Evolutionary conservation across 2,329 filamentous ascomycete genomes (phyloP), one percentile per base, ranked within the genome.

Genomic region (Diaporthe sp.): DNA sequence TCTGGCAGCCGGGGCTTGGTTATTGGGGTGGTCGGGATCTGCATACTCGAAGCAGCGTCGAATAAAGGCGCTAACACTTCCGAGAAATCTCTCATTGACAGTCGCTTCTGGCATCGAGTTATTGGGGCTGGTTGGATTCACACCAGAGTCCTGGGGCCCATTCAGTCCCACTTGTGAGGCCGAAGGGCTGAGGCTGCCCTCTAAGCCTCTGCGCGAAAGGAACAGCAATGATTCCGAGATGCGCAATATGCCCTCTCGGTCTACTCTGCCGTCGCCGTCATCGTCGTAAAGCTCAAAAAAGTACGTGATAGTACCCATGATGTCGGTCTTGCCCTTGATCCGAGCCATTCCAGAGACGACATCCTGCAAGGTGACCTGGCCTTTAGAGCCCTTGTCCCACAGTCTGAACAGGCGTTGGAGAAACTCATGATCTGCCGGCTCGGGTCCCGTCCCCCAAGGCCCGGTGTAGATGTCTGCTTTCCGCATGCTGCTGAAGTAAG

Each of bases 251-350:
- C 97, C 97, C 83, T 99, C 97, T 15, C 97, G 92, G 80, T 98
- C 97, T 7, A 99, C 96, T 78, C 91, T 95, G 35, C 97, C 97
- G 81, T 98, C 95, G 1, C 92, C 90, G 79, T 96, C 93, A 77
- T 99, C 96, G 81, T 99, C 97, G 82, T 98, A 98, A 0, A 99
- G 90, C 80, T 98, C 94, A 79, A 99, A 99, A 83, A 99, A 98
- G 84, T 98, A 98, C 75, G 92, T 97, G 80, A 99, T 98, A 74
- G 94, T 97, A 39, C 94, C 94, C 96, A 99, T 98, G 77, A 99
- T 98, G 83, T 99, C 97, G 61, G 93, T 92, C 72, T 94, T 95
- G 12, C 97, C 96, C 82, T 98, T 98, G 80, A 99, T 94, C 19
- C 94, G 92, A 2, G 96, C 96, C 59, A 99, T 87, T 0, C 97